Conservation (phyloP, 2,329 filamentous ascomycete species). For the Aulographum hederae region DNA sequence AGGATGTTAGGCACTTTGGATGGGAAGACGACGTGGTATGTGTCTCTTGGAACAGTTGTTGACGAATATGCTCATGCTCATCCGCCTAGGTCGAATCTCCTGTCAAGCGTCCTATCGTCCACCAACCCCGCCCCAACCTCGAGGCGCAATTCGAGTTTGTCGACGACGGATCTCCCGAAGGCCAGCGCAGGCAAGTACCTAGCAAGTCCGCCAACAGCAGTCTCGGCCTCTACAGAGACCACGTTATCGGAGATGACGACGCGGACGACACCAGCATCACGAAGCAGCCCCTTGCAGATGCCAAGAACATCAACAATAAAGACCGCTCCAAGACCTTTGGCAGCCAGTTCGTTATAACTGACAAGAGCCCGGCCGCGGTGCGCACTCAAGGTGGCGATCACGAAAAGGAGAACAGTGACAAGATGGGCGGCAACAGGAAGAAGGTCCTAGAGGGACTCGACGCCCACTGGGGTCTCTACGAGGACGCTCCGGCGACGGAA, state of each 20-base stretch:
- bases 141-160: slow-evolving; percentile 70
- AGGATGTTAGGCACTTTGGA: slow-evolving; percentile 56
- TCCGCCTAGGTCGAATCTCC: slow-evolving; percentile 34
- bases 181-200: slow-evolving; percentile 17
- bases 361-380: slow-evolving; percentile 37
- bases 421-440: slow-evolving; percentile 38
- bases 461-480: slow-evolving; percentile 25
- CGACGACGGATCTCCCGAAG: slow-evolving; percentile 49
- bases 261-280: slow-evolving; percentile 13
- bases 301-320: slow-evolving; percentile 55
- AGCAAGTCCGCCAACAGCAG: slow-evolving; percentile 43
- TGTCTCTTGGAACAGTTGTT: slow-evolving; percentile 1
- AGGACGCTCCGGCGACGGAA: slow-evolving; percentile 8
- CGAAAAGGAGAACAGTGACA: slow-evolving; percentile 22
- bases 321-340: slow-evolving; percentile 62
- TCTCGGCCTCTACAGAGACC: slow-evolving; percentile 58
- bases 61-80: background rate
- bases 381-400: slow-evolving; percentile 17
- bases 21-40: slow-evolving; percentile 73
- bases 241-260: slow-evolving; percentile 35
- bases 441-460: slow-evolving; percentile 42
- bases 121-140: slow-evolving; percentile 59
- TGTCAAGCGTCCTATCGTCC: slow-evolving; percentile 36
- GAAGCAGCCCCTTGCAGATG: slow-evolving; percentile 37
- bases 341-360: slow-evolving; percentile 58